Evolutionary conservation across 139 green algal species (phyloP).

Genomic region (Chlorella sp.): DNA sequence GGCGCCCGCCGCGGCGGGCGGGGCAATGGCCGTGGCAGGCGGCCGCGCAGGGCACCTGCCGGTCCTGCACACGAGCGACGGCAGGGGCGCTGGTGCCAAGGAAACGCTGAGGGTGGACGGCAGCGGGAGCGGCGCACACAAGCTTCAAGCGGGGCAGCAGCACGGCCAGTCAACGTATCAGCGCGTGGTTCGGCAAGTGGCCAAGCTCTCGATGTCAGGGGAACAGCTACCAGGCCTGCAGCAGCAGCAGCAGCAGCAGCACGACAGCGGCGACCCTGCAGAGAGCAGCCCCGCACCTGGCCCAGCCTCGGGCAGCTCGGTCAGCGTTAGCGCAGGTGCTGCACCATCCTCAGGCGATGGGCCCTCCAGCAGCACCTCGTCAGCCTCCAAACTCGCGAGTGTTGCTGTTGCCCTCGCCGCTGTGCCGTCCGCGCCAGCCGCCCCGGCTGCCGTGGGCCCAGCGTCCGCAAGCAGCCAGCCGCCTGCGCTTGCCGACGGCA

Average conservation of each 20-base stretch:
- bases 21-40: background rate
- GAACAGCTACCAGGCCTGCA: too few species aligned
- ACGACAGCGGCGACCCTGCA: background rate
- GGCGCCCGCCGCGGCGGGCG: background rate
- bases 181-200: conserved; percentile 19
- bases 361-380: background rate
- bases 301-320: too few species aligned
- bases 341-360: background rate
- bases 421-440: background rate
- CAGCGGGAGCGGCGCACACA: too few species aligned
- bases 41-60: too few species aligned
- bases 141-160: background rate
- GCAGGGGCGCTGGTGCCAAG: too few species aligned
- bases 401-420: background rate
- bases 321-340: too few species aligned
- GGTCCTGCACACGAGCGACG: too few species aligned
- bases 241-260: background rate
- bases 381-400: background rate
- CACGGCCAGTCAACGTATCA: conserved; percentile 1
- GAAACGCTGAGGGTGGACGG: too few species aligned
- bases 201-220: conserved; percentile 19
- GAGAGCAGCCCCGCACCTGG: background rate
- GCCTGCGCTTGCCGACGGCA: background rate
- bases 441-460: background rate
- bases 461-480: background rate